phyloP scores from a whole-genome alignment of 2,329 filamentous ascomycete species.

The Tolypocladium sp. region DNA sequence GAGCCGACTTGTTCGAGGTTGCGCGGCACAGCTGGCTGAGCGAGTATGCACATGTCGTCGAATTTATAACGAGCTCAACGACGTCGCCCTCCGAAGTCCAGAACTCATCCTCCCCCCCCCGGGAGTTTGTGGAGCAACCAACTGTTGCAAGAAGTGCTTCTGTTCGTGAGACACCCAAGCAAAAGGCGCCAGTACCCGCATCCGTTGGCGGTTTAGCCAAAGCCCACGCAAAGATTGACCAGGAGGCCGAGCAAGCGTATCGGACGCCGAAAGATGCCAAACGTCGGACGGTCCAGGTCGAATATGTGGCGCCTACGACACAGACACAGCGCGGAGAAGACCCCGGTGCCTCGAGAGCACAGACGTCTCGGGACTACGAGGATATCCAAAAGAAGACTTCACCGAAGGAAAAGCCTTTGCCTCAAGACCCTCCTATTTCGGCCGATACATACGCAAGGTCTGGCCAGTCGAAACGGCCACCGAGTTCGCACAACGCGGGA shows the following conservation, averaged over 20 bases:
- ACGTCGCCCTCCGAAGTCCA: constrained; percentile 81
- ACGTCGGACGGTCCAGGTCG: constrained; percentile 89
- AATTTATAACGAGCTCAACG: constrained; percentile 92
- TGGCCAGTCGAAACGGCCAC: constrained; percentile 30
- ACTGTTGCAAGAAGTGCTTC: constrained; percentile 78
- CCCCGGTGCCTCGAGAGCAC: constrained; percentile 12
- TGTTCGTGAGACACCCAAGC: constrained; percentile 76
- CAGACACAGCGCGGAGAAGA: constrained; percentile 65
- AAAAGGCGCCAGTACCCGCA: constrained; percentile 41
- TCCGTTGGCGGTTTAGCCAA: constrained; percentile 56
- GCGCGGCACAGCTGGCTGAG: constrained; percentile 96
- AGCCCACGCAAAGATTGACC: constrained; percentile 67
- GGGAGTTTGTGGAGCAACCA: constrained; percentile 47
- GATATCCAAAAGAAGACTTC: constrained; percentile 20
- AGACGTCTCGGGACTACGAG: constrained; percentile 34
- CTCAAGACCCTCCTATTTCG: constrained; percentile 43
- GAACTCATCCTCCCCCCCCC: constrained; percentile 59
- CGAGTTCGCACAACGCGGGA: constrained; percentile 32
- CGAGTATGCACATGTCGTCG: constrained; percentile 93
- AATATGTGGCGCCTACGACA: constrained; percentile 89
- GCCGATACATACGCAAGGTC: constrained; percentile 33
- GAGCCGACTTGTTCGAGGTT: constrained; percentile 94
- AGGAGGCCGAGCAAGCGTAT: constrained; percentile 44
- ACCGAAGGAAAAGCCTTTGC: constrained; percentile 47
- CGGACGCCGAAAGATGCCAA: constrained; percentile 78